Base-by-base conservation (phyloP, 73 alveolate species). In the Paramecium caudatum region DNA sequence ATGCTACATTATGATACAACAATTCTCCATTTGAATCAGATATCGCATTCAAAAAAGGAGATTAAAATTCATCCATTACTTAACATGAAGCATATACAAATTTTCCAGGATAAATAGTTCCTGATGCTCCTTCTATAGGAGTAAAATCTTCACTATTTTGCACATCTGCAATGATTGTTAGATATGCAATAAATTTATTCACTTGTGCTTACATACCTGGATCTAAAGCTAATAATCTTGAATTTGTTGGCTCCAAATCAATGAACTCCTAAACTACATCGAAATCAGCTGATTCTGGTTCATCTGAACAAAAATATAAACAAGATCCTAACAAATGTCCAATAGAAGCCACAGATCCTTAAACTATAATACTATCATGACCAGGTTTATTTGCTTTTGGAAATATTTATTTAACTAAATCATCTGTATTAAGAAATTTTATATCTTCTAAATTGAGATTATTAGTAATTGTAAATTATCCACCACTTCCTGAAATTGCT, bases 271-370 rank as follows among this genome's bases (percentile, higher is more conserved):
- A 55, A 27, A 55, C 10, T 6, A 55, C n/a, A 27, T 37, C 30
- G 23, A 55, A 55, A 55, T 55, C 80, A 55, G 80, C 80, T 5
- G 80, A 27, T 55, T 55, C 80, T 10, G 80, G 80, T 55, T 55
- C 80, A 55, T 55, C 80, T 10, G 80, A 55, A 55, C 80, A 55
- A 55, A 55, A 55, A 27, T 55, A 55, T 55, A 55, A 23, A 5
- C 80, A 55, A 8, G 80, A 55, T 5, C 80, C 80, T 0, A 55
- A 0, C 23, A 55, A 55, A 55, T 55, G 80, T 27, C 80, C 30
- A 2, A 55, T 43, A 0, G 80, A 55, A 23, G 80, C 80, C 17
- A 55, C 12, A 23, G 80, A 55, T 19, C 80, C 80, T 55, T 55
- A 37, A 9, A 55, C 80, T 10, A 55, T 55, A 1, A 55, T 55